Evolutionary conservation across 805 yeast genomes (phyloP).

Genomic region (Saccharomycodes ludwigii): DNA sequence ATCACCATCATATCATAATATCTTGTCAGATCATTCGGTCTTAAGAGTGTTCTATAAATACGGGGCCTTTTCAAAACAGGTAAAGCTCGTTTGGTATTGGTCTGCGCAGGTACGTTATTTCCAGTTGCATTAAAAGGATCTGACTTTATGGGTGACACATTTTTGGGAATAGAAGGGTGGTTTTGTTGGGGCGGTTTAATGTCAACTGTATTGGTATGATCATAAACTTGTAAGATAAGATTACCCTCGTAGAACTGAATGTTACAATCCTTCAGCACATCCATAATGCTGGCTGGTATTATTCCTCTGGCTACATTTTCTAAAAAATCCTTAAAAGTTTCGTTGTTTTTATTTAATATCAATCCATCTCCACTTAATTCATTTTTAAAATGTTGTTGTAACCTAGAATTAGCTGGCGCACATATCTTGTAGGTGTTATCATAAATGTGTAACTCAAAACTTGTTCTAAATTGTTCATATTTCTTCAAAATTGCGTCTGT

Average conservation of each 20-base stretch:
- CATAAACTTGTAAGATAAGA: constrained; percentile 72
- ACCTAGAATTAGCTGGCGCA: constrained; percentile 37
- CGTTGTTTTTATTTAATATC: constrained; percentile 61
- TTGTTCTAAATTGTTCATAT: constrained; percentile 65
- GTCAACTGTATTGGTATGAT: constrained; percentile 49
- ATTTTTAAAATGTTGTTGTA: constrained; percentile 26
- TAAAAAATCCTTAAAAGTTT: constrained; percentile 67
- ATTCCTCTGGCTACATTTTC: constrained; percentile 69
- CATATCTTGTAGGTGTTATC: constrained; percentile 88
- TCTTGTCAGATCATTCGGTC: constrained; percentile 69
- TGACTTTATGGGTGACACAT: background rate
- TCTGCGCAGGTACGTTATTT: constrained; percentile 5
- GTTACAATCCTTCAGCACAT: constrained; percentile 78
- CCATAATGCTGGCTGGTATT: constrained; percentile 82
- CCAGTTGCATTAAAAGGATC: constrained; percentile 8
- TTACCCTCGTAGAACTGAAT: constrained; percentile 84
- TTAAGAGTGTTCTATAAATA: constrained; percentile 62
- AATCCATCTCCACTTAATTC: constrained; percentile 46
- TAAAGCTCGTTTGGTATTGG: constrained; percentile 7
- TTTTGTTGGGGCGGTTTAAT: constrained; percentile 8
- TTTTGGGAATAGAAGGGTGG: background rate
- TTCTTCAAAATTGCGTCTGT: constrained; percentile 63
- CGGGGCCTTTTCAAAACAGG: constrained; percentile 40
- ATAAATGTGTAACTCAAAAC: constrained; percentile 80
- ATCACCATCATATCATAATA: constrained; percentile 80